Base-by-base conservation (phyloP, 257 asterid species). In the Solanum tarijense region DNA sequence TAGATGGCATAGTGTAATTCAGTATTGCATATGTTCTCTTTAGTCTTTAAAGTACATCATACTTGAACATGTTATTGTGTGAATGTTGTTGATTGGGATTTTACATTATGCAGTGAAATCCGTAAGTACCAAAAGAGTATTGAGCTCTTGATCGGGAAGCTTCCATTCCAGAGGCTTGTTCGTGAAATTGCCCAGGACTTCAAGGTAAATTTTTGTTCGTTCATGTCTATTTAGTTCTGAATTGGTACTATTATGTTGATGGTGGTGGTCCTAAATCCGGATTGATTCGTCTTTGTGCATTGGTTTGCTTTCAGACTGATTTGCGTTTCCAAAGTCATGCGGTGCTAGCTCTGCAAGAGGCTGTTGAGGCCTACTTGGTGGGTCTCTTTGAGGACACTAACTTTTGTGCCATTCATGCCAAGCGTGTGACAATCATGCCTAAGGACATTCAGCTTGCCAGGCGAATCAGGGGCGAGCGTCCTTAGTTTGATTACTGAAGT, bases 311-410 rank as follows among this genome's bases (percentile, higher is more conserved):
- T 90, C 93, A 94, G 97, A 94, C 96, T 89, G 97, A 94, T 90
- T 88, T 94, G 84, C 94, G 95, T 87, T 94, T 94, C 94, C 95
- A 94, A 88, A 94, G 95, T 90, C 96, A 94, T 78, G 96, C 96
- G 16, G 96, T 94, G 6, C 92, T 94, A 81, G 97, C 94, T 13
- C 92, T 94, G 83, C 94, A 94, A 89, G 97, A 94, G 89, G 97
- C 95, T 21, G 97, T 95, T 72, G 95, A 94, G 90, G 97, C 97
- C 12, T 94, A 94, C 71, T 94, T 94, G 62, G 97, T 94, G 72
- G 97, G 95, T 38, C 92, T 94, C 36, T 94, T 94, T 38, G 95
- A 94, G 89, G 97, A 94, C 88, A 94, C 97, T 25, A 94, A 94
- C 90, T 86, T 94, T 87, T 94, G 96, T 69, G 95, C 95, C 86